A percentile compares a stretch with the other conserved stretches of the same genome.
These are phyloP conservation scores for Suhomyces sp. DNA, from an alignment of 805 yeast genomes.

Conservation along the genomic window DNA sequence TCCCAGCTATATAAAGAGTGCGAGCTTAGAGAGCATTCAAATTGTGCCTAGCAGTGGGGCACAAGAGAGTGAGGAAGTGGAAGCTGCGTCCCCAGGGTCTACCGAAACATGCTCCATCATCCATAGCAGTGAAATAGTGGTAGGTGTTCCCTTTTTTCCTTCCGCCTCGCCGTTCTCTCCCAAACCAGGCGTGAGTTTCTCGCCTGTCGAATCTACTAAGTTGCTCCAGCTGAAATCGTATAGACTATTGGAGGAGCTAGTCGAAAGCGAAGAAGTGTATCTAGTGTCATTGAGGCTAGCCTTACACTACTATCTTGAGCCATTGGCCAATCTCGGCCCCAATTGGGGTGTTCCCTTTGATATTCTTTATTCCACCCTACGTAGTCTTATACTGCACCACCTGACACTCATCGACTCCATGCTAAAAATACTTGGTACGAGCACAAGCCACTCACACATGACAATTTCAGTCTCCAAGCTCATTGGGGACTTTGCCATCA, in stretches of 20 bases:
- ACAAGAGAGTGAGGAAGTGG: not conserved
- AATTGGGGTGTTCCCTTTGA: not conserved
- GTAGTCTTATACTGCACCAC: slow-evolving; percentile 21
- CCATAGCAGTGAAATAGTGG: not conserved
- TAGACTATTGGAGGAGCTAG: slow-evolving; percentile 43
- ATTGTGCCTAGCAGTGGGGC: not conserved
- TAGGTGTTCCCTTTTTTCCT: not conserved
- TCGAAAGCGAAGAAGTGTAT: slow-evolving; percentile 48
- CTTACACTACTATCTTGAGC: slow-evolving; percentile 41
- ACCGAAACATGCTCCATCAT: not conserved
- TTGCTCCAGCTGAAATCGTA: slow-evolving; percentile 14
- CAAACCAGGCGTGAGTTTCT: slow-evolving; percentile 15
- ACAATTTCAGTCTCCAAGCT: not conserved
- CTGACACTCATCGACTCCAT: slow-evolving; percentile 13
- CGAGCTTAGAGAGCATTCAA: not conserved
- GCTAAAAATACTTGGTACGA: not conserved
- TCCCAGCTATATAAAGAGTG: not conserved
- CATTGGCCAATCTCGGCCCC: slow-evolving; percentile 20
- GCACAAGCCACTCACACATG: not conserved
- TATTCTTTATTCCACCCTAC: not conserved
- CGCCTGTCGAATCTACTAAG: slow-evolving; percentile 12
- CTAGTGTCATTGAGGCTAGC: slow-evolving; percentile 44
- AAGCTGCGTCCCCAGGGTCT: not conserved
- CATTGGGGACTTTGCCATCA: slow-evolving; percentile 15
- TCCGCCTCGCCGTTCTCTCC: slow-evolving; percentile 13